These are phyloP conservation scores for Rhodotorula sp. DNA, from an alignment of 1,284 basidiomycete species.

Conservation along the genomic window DNA sequence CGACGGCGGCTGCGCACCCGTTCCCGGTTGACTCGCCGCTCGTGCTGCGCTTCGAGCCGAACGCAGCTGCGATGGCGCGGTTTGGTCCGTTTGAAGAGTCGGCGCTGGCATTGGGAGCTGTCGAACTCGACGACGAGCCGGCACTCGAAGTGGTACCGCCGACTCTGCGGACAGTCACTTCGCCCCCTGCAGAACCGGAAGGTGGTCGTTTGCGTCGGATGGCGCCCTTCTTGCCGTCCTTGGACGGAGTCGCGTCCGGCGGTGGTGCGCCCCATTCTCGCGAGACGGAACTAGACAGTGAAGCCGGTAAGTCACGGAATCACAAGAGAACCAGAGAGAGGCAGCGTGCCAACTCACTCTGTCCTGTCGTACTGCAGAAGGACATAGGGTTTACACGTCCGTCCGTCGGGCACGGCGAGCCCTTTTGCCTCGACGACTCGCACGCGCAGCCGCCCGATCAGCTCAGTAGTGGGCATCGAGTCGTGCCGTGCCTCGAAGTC, in stretches of 20 bases:
- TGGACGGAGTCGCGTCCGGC: neutral
- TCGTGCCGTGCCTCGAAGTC: slow-evolving; percentile 7
- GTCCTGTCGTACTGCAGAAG: slow-evolving; percentile 40
- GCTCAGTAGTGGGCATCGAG: slow-evolving; percentile 19
- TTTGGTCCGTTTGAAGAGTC: too few species aligned
- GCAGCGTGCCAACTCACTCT: slow-evolving; percentile 12
- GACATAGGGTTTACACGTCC: slow-evolving; percentile 33
- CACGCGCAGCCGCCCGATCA: slow-evolving; percentile 31
- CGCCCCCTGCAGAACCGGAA: neutral
- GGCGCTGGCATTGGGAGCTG: too few species aligned
- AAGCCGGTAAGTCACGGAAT: neutral
- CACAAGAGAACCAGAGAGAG: neutral
- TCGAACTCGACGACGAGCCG: neutral
- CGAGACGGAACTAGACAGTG: slow-evolving; percentile 28
- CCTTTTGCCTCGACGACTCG: slow-evolving; percentile 35
- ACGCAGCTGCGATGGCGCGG: neutral
- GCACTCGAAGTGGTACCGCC: neutral
- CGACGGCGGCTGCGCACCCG: neutral
- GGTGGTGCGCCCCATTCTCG: slow-evolving; percentile 35
- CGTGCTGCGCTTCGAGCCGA: slow-evolving; percentile 1
- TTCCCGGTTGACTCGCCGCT: neutral
- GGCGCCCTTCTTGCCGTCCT: slow-evolving; percentile 5
- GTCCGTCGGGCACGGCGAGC: slow-evolving; percentile 8
- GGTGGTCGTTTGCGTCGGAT: slow-evolving; percentile 2
- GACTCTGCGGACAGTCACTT: slow-evolving; percentile 1